Evolutionary conservation across 306 rosid genomes (phyloP).

Genomic region (Fragaria nilgerrensis): DNA sequence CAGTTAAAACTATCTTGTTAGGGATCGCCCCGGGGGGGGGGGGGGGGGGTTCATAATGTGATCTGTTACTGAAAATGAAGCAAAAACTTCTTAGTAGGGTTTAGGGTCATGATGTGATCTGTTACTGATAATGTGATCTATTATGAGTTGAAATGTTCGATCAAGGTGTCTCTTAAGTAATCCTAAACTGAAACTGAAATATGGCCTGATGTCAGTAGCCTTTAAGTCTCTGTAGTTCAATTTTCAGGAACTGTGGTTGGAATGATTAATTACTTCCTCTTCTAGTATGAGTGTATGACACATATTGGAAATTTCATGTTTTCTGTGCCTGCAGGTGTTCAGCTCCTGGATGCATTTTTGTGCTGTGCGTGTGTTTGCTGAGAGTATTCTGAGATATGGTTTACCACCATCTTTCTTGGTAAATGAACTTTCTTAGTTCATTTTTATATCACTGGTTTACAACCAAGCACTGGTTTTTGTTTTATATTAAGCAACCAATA

Average conservation of each 20-base stretch:
- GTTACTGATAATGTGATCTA: too few species aligned
- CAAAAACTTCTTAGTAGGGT: neutral
- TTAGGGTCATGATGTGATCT: neutral
- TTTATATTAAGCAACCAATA: slow-evolving; percentile 18
- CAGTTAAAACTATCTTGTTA: neutral
- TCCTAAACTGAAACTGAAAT: neutral
- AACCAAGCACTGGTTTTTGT: slow-evolving; percentile 9
- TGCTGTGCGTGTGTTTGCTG: slow-evolving; percentile 78
- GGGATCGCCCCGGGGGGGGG: too few species aligned
- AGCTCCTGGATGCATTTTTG: slow-evolving; percentile 97
- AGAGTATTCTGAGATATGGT: slow-evolving; percentile 96
- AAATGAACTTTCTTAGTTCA: slow-evolving; percentile 13
- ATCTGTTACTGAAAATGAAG: neutral
- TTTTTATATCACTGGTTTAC: slow-evolving; percentile 18
- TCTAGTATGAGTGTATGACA: neutral
- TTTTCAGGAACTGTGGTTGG: slow-evolving; percentile 1
- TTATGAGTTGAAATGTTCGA: neutral
- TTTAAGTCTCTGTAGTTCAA: neutral
- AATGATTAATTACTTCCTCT: neutral
- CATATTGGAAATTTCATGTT: slow-evolving; percentile 12
- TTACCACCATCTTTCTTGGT: slow-evolving; percentile 91
- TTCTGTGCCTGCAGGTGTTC: slow-evolving; percentile 58
- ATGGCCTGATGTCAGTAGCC: neutral
- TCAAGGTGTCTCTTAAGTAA: neutral
- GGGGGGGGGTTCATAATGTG: neutral